phyloP scores from a whole-genome alignment of 2,329 filamentous ascomycete genomes.

The Trichoderma guizhouense region DNA sequence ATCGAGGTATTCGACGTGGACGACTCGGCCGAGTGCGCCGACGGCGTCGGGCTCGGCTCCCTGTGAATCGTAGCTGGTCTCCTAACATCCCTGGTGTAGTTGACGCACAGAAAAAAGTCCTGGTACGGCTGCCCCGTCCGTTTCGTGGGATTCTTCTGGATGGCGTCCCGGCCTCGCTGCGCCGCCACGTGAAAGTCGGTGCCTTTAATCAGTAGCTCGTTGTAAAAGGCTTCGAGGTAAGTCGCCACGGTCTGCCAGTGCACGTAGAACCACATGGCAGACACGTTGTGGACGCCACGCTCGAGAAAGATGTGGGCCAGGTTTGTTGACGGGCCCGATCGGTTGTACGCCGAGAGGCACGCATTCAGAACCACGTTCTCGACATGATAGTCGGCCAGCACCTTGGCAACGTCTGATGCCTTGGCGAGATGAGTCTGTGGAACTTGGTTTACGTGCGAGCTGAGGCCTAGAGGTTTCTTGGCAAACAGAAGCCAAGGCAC shows the following conservation, averaged over 20 bases:
- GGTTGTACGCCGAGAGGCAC: constrained; percentile 31
- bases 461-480: constrained; percentile 20
- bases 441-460: constrained; percentile 20
- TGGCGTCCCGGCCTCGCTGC: constrained; percentile 27
- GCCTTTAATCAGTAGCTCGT: constrained; percentile 26
- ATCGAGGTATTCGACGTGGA: constrained; percentile 23
- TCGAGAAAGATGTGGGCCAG: constrained; percentile 29
- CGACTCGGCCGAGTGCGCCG: constrained; percentile 24
- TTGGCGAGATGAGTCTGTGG: constrained; percentile 26
- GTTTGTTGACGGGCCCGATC: constrained; percentile 24
- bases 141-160: constrained; percentile 25
- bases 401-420: constrained; percentile 24
- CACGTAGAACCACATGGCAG: constrained; percentile 32
- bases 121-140: constrained; percentile 23
- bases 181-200: constrained; percentile 30
- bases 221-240: constrained; percentile 29
- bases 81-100: constrained; percentile 26
- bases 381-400: constrained; percentile 25
- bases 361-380: constrained; percentile 31
- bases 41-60: constrained; percentile 25
- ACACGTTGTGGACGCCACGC: constrained; percentile 28
- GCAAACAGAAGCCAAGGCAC: constrained; percentile 29
- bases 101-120: constrained; percentile 32
- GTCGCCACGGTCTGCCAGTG: constrained; percentile 29
- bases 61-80: constrained; percentile 19